Evolutionary conservation across 768 basidiomycete genomes (phyloP), one percentile per base, ranked within the genome.

Genomic region (Amanita phalloides): DNA sequence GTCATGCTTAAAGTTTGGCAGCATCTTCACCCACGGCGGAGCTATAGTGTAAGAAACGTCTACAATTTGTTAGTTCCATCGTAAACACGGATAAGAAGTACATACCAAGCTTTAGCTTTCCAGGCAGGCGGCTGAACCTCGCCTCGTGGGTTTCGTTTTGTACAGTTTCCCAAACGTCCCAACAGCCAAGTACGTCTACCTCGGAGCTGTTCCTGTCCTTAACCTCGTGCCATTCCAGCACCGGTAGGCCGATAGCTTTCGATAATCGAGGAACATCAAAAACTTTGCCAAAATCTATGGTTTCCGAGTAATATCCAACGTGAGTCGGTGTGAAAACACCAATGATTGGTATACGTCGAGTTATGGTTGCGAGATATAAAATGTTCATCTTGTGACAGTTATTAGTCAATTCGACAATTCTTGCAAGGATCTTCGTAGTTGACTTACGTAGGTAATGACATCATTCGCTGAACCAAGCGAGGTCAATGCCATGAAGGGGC

Each of bases 361-460:
- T 79, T 55, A 85, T 69, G 33, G 77, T 49, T 10, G 68, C 79
- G 8, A 85, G 71, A 55, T 82, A 83, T 32, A 84, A 68, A 47
- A 82, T 66, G 60, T 84, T 81, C 38, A 72, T 71, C 69, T 75
- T 50, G 8, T 42, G 33, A 14, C 30, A 42, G 4, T 36, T 6
- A 57, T 21, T 48, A 37, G 23, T 43, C 1, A 38, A 28, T 46
- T 20, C 30, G 30, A 30, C 11, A 5, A 30, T 28, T 37, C 37
- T 46, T 20, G 4, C 17, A 17, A 17, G 17, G 1, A 17, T 17
- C 4, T 30, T 33, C 37, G 41, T 17, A n/a, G 38, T 10, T 14
- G 17, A 57, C 74, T 57, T 54, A 79, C 79, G 60, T 80, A 82
- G 52, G 84, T 84, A 78, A 86, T 84, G 28, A 86, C 82, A 66